These are phyloP conservation scores for Saposhnikovia divaricata DNA, from an alignment of 129 eudicot species.

Conservation along the genomic window DNA sequence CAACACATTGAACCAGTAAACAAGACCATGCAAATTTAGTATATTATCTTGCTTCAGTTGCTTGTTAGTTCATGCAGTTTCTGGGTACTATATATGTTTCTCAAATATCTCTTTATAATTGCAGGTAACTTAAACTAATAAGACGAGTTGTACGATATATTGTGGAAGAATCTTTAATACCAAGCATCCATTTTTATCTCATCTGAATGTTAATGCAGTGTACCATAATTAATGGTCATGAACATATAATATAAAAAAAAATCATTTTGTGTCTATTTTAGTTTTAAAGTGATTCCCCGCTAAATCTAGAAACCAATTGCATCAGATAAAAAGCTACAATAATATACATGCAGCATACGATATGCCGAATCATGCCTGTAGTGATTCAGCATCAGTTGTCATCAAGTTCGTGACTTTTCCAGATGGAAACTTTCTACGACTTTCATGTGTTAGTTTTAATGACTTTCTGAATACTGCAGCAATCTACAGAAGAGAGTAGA, in stretches of 20 bases:
- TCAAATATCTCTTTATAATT: not conserved
- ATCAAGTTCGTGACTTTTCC: conserved; percentile 94
- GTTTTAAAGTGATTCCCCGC: not conserved
- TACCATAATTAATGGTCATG: not conserved
- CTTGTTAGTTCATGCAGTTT: too few species aligned
- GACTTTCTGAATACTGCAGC: conserved; percentile 94
- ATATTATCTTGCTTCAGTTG: not conserved
- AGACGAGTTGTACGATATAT: not conserved
- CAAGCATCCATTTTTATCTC: not conserved
- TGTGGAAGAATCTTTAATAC: not conserved
- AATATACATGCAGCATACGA: not conserved
- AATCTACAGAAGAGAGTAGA: conserved; percentile 35
- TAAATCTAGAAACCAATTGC: not conserved
- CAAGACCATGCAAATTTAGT: not conserved
- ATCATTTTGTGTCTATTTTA: not conserved
- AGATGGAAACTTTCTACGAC: conserved; percentile 69
- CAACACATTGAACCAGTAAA: not conserved
- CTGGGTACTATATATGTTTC: not conserved
- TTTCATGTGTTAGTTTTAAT: conserved; percentile 75
- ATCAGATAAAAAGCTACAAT: not conserved
- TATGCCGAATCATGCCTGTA: conserved; percentile 48
- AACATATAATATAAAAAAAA: too few species aligned
- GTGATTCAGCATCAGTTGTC: conserved; percentile 92
- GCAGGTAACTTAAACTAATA: not conserved
- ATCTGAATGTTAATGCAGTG: not conserved